Evolutionary conservation across 139 green algal genomes (phyloP), one percentile per base, ranked within the genome.

Genomic region (Chlorella vulgaris): DNA sequence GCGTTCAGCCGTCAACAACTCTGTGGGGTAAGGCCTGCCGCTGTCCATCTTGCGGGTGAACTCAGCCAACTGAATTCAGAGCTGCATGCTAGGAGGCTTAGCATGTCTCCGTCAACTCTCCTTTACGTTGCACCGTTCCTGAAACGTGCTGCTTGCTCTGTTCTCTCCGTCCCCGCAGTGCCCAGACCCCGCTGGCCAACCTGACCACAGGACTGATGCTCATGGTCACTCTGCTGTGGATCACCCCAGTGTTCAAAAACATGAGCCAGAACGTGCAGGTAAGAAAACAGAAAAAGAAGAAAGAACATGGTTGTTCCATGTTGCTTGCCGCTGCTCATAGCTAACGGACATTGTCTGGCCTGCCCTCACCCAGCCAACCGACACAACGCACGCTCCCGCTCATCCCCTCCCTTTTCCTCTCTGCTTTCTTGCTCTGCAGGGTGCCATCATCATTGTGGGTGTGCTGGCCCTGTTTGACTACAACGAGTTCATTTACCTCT

Each of bases 1-100:
- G 1, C 91, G 94, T 53, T 95, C 94, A 2, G 91, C 94, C 0
- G 91, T 98, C 35, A 95, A 90, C 75, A 86, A 95, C 89, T 75
- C 67, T 2, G 40, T 87, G n/a, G 55, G 61, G 50, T 84, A 39
- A 47, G 50, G 18, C 13, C 22, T 33, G 31, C n/a, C n/a, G 19
- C 19, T 66, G 13, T 31, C 1, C 18, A 51, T 43, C 35, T 38
- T 42, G 29, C 35, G 51, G 7, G n/a, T n/a, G n/a, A n/a, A n/a
- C n/a, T n/a, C n/a, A n/a, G n/a, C n/a, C n/a, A 42, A 3, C 4
- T 22, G 8, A 7, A 22, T 67, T 4, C 4, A 60, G 33, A 67
- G 13, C 13, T 31, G 15, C 60, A 73, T 81, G 4, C 10, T 18
- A 36, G 13, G n/a, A 40, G 6, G 63, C 26, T 21, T 42, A 29